Evolutionary conservation across 1,139 yeast genomes (phyloP).

Genomic region (Debaryomycetaceae sp.): DNA sequence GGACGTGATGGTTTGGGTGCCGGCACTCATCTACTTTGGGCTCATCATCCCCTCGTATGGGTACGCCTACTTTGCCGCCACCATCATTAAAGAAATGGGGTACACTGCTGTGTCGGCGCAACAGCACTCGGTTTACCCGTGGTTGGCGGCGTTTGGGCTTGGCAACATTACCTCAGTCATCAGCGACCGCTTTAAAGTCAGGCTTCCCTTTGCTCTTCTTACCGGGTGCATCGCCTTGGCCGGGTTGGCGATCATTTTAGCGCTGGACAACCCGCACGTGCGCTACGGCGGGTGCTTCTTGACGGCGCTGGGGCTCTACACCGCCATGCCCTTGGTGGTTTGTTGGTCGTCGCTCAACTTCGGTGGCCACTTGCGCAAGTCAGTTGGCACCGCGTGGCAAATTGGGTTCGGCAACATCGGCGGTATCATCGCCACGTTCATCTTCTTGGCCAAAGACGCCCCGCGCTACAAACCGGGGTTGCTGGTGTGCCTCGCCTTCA

Average conservation of each 20-base stretch:
- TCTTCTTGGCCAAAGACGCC: slow-evolving; percentile 53
- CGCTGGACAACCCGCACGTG: slow-evolving; percentile 26
- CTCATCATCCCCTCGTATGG: slow-evolving; percentile 66
- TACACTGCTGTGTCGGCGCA: slow-evolving; percentile 62
- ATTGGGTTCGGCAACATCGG: slow-evolving; percentile 83
- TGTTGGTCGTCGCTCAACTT: slow-evolving; percentile 70
- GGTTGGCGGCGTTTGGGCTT: slow-evolving; percentile 60
- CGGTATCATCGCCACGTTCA: slow-evolving; percentile 68
- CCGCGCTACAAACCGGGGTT: slow-evolving; percentile 60
- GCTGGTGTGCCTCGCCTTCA: slow-evolving; percentile 48
- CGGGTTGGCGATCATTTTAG: slow-evolving; percentile 52
- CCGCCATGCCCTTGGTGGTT: slow-evolving; percentile 70
- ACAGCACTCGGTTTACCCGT: slow-evolving; percentile 67
- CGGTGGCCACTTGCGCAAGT: slow-evolving; percentile 66
- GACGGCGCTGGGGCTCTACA: slow-evolving; percentile 59
- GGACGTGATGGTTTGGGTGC: slow-evolving; percentile 47
- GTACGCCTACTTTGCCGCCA: slow-evolving; percentile 66
- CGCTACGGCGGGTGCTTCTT: slow-evolving; percentile 74
- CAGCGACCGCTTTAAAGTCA: slow-evolving; percentile 45
- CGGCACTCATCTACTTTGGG: slow-evolving; percentile 60
- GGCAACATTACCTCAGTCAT: slow-evolving; percentile 43
- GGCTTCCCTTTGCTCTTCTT: slow-evolving; percentile 46
- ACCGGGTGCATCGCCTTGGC: slow-evolving; percentile 41
- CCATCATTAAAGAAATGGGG: slow-evolving; percentile 54
- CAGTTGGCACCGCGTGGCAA: slow-evolving; percentile 72